A percentile compares a stretch with the other conserved stretches of the same genome.
phyloP scores from a whole-genome alignment of 495 filamentous ascomycete species.

The Penicillium lividum region DNA sequence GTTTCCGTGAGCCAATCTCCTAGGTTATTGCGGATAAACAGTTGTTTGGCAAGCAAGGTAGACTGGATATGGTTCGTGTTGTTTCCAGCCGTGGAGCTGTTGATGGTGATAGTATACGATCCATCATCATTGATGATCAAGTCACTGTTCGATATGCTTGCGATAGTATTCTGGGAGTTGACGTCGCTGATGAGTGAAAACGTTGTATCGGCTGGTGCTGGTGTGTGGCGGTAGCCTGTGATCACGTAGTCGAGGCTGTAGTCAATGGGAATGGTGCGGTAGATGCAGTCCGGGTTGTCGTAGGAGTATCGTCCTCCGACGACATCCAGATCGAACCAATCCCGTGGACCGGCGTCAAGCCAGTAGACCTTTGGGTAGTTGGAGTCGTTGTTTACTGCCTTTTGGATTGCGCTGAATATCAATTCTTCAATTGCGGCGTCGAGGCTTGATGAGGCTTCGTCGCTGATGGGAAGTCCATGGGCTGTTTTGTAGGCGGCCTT shows the following conservation, averaged over 20 bases:
- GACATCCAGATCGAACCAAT: constrained; percentile 19
- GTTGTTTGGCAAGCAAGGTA: constrained; percentile 6
- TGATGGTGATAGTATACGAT: constrained; percentile 20
- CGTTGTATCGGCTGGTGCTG: constrained; percentile 16
- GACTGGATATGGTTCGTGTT: constrained; percentile 21
- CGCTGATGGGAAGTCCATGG: constrained; percentile 19
- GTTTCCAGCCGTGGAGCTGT: constrained; percentile 13
- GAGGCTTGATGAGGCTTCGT: constrained; percentile 19
- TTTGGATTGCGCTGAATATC: constrained; percentile 18
- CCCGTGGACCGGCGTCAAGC: constrained; percentile 7
- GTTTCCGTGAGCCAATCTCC: constrained; percentile 15
- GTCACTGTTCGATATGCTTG: constrained; percentile 10
- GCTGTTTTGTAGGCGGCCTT: constrained; percentile 19
- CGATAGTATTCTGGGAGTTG: constrained; percentile 21
- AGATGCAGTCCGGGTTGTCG: constrained; percentile 22
- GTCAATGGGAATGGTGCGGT: constrained; percentile 21
- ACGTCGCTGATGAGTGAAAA: constrained; percentile 22
- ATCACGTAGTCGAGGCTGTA: constrained; percentile 14
- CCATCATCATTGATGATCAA: constrained; percentile 17
- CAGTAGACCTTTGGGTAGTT: too few species aligned
- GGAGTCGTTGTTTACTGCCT: constrained; percentile 16
- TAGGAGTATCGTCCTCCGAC: constrained; percentile 20
- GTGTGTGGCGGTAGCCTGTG: constrained; percentile 10
- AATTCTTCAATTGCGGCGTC: constrained; percentile 23
- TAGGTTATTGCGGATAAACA: constrained; percentile 19